phyloP scores from a whole-genome alignment of 2,329 filamentous ascomycete genomes.

The Fusarium tanahbumbuense region DNA sequence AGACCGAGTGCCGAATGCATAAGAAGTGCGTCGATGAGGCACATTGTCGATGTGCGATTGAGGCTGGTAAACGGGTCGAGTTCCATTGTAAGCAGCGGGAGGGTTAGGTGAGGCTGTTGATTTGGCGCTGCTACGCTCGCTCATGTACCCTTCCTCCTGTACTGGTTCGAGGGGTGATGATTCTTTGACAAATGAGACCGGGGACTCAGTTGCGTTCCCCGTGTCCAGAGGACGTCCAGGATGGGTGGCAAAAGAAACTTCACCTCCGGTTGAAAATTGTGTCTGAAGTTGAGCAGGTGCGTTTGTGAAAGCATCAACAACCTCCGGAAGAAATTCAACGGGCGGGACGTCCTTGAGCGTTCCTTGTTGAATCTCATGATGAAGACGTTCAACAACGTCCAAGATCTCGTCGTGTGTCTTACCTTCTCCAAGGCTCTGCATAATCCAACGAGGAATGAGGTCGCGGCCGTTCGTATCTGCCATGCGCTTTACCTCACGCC shows the following conservation, averaged over 20 bases:
- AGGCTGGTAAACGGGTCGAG: constrained; percentile 15
- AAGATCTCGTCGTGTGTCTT: constrained; percentile 62
- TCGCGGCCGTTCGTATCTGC: constrained; percentile 48
- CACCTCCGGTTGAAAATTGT: constrained; percentile 25
- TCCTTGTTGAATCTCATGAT: constrained; percentile 57
- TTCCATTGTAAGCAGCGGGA: constrained; percentile 25
- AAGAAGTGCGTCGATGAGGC: constrained; percentile 1
- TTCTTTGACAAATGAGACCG: constrained; percentile 41
- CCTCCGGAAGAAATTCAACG: constrained; percentile 69
- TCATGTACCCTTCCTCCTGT: constrained; percentile 37
- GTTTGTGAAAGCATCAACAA: constrained; percentile 54
- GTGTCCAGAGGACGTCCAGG: constrained; percentile 13
- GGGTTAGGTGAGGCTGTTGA: constrained; percentile 30
- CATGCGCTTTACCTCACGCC: constrained; percentile 71
- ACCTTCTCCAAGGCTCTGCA: constrained; percentile 57
- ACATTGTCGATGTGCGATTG: constrained; percentile 27
- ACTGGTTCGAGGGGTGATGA: constrained; percentile 44
- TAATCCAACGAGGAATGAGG: constrained; percentile 57
- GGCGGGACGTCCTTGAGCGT: constrained; percentile 63
- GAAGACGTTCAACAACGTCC: constrained; percentile 59
- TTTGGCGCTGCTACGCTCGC: constrained; percentile 24
- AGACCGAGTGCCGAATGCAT: constrained; percentile 14
- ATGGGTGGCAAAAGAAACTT: constrained; percentile 18
- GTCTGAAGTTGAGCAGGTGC: constrained; percentile 33
- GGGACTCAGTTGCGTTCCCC: constrained; percentile 38